Evolutionary conservation across 2,329 filamentous ascomycete genomes (phyloP), one percentile per base, ranked within the genome.

Genomic region (Pestalotiopsis sp.): DNA sequence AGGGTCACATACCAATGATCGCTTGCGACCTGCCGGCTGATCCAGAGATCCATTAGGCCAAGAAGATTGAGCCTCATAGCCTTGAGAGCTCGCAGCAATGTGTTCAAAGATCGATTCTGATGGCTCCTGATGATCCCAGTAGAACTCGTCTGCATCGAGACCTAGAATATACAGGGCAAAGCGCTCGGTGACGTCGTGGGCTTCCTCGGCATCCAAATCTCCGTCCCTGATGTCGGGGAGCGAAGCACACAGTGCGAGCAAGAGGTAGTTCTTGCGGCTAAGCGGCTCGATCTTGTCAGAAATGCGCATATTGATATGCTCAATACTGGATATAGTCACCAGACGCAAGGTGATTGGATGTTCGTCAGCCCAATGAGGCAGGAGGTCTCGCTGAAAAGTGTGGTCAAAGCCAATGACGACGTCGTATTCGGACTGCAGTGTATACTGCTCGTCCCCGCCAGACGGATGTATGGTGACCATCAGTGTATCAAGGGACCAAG

Each of bases 381-480:
- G 75, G 67, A 77, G 73, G 20, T 74, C 77, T 3, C 76, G 77
- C 31, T 80, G 78, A 59, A 86, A 87, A 1, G 80, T 82, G 72
- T 85, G 81, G 69, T 90, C 87, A 68, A 86, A 90, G 20, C 83
- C 84, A 68, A 90, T 82, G 61, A 89, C 81, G 13, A 85, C 79
- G 68, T 89, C 85, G 56, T 85, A 82, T 13, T 59, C 52, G 36
- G 76, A 78, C 4, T 80, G 77, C 31, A 84, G 76, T 2, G 78
- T 74, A 4, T 79, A 73, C n/a, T 79, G 68, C 14, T 76, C 76
- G 41, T 83, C 80, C 1, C 75, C 76, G 6, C 27, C 27, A 0
- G 84, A 80, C 11, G 84, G 76, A 2, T 80, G 82, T 12, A 89
- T 75, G 17, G 82, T 80, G 7, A 88, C 79, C 1, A 75, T 80